phyloP scores from a whole-genome alignment of 2,329 filamentous ascomycete species.

The Microsporum canis region DNA sequence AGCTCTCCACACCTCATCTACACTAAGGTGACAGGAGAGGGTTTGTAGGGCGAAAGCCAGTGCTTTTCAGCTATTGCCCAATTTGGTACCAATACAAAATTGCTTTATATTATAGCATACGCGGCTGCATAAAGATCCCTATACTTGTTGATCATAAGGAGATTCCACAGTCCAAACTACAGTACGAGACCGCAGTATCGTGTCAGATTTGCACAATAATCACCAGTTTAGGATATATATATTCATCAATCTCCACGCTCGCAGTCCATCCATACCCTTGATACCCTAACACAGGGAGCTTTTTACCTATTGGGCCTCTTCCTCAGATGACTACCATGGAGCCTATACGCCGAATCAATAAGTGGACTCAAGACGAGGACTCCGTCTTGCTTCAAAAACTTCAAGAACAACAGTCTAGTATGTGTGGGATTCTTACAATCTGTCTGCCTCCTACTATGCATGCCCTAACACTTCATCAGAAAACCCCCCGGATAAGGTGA shows the following conservation, averaged over 20 bases:
- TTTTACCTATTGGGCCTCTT: background rate
- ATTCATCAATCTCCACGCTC: background rate
- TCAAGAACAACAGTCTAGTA: background rate
- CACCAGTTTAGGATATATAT: background rate
- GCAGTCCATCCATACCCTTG: background rate
- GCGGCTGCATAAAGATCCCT: background rate
- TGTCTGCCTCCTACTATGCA: background rate
- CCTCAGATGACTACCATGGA: background rate
- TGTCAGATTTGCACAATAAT: background rate
- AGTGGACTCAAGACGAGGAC: constrained; percentile 3
- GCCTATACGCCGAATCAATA: background rate
- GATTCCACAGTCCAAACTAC: background rate
- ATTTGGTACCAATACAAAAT: background rate
- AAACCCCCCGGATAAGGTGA: background rate
- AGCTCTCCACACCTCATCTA: background rate
- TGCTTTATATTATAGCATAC: background rate
- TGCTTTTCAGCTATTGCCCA: background rate
- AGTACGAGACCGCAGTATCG: background rate
- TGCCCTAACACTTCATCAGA: background rate
- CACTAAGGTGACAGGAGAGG: background rate
- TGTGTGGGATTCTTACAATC: background rate
- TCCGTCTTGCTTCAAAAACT: background rate
- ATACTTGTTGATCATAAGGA: background rate
- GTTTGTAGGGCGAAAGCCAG: background rate
- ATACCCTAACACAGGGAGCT: background rate